Percentiles rank a stretch among this genome's conserved stretches.
phyloP scores from a whole-genome alignment of 2,329 filamentous ascomycete species.

The Epichloe hybrida region DNA sequence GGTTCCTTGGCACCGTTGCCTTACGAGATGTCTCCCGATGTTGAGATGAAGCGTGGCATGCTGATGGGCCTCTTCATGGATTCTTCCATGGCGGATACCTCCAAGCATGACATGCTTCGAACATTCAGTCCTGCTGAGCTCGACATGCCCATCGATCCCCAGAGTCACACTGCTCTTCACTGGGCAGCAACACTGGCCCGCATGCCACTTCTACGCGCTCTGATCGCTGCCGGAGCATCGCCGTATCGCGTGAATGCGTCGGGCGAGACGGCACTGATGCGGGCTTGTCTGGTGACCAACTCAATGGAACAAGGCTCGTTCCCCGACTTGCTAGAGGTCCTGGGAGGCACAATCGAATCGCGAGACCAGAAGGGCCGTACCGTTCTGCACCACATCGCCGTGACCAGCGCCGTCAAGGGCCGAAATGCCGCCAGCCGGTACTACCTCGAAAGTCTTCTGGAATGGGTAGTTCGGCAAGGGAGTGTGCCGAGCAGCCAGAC shows the following conservation, averaged over 20 bases:
- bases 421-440: constrained; percentile 85
- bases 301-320: constrained; percentile 87
- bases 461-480: constrained; percentile 85
- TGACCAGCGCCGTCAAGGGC: constrained; percentile 91
- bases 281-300: constrained; percentile 85
- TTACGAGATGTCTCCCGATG: constrained; percentile 45
- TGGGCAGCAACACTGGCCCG: constrained; percentile 92
- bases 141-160: constrained; percentile 82
- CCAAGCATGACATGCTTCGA: constrained; percentile 63
- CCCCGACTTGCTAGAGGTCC: constrained; percentile 74
- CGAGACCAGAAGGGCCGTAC: constrained; percentile 81
- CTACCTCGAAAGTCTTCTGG: constrained; percentile 85
- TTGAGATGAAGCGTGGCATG: constrained; percentile 67
- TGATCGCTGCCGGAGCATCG: constrained; percentile 75
- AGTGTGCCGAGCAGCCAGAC: constrained; percentile 44
- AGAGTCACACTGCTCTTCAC: constrained; percentile 80
- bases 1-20: constrained; percentile 53
- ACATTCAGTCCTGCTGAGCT: constrained; percentile 67
- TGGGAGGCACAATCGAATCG: constrained; percentile 82
- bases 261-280: constrained; percentile 86
- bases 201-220: constrained; percentile 63
- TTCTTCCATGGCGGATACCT: constrained; percentile 52
- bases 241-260: constrained; percentile 78
- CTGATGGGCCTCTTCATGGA: constrained; percentile 77
- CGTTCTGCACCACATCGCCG: constrained; percentile 88